Evolutionary conservation across 116 monocot genomes (phyloP), one percentile per base, ranked within the genome.

Genomic region (Trichopus zeylanicus): DNA sequence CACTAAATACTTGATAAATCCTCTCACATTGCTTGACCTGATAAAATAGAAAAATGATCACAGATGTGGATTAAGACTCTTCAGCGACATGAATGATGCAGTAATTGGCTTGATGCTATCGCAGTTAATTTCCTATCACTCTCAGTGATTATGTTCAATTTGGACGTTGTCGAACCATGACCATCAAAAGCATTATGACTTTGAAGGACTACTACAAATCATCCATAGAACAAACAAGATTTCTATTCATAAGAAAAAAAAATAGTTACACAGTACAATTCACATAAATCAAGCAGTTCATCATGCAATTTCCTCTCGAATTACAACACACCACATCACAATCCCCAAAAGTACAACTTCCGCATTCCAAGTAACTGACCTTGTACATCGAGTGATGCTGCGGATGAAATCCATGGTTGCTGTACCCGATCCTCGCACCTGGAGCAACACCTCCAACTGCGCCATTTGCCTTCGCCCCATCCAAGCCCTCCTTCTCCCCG

Each of bases 351-450:
- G 51, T 63, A 51, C 49, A 51, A 20, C 26, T 49, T 63, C 63
- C 0, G 24, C 58, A 49, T 49, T 49, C 49, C 49, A 49, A 53
- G 63, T 63, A 64, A 79, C 90, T 86, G 68, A 90, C 94, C 91
- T 98, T 98, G 76, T 63, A 98, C 80, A 85, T 82, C 0, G 91
- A 85, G 73, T 91, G 91, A 73, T 90, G 88, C 61, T 83, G 91
- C 22, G 69, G 61, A 69, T 98, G 85, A 71, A 79, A 88, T 15
- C 79, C 75, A 49, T 84, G 90, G 61, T 31, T 56, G 70, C 75
- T 66, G 54, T 85, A 82, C 20, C 88, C 88, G 56, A 66, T 66
- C 79, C 88, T 76, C 16, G 63, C 7, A 3, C 46, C 59, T n/a
- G 12, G n/a, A 5, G 67, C 57, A 19, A 56, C 68, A 46, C 48